phyloP scores from a whole-genome alignment of 1,139 yeast genomes.

The Arxiozyma bovina region DNA sequence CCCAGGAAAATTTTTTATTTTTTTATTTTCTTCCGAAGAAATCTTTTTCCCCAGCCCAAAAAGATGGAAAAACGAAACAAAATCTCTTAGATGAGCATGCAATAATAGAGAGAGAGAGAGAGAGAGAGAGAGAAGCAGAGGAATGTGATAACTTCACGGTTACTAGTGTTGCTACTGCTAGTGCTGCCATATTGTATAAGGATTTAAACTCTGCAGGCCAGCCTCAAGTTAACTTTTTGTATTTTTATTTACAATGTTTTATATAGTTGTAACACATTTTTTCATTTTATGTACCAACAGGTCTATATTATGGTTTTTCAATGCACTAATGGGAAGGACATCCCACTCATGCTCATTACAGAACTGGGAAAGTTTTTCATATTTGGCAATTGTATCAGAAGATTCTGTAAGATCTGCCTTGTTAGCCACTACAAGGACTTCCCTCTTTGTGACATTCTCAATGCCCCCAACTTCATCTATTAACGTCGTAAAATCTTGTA shows the following conservation, averaged over 20 bases:
- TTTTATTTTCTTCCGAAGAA: no score
- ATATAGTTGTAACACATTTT: conserved; percentile 4
- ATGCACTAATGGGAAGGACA: conserved; percentile 78
- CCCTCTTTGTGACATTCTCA: conserved; percentile 38
- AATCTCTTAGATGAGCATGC: no score
- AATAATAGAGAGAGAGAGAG: no score
- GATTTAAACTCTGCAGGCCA: no score
- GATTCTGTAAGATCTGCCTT: conserved; percentile 64
- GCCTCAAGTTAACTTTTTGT: neutral
- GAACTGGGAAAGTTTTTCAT: conserved; percentile 35
- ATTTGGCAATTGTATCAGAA: conserved; percentile 38
- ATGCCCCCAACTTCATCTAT: conserved; percentile 69
- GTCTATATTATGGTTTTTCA: conserved; percentile 61
- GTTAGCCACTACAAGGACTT: conserved; percentile 72
- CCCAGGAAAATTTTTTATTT: no score
- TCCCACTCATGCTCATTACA: conserved; percentile 48
- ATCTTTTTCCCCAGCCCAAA: no score
- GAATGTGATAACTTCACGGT: no score
- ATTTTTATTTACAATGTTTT: neutral
- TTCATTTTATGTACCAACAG: conserved; percentile 58
- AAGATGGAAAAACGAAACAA: no score
- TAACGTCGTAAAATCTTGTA: conserved; percentile 51
- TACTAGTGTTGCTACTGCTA: no score
- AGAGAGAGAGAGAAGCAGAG: no score
- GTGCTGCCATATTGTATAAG: no score